These are phyloP conservation scores for Chaetomidium leptoderma DNA, from an alignment of 495 filamentous ascomycete genomes.

Conservation along the genomic window DNA sequence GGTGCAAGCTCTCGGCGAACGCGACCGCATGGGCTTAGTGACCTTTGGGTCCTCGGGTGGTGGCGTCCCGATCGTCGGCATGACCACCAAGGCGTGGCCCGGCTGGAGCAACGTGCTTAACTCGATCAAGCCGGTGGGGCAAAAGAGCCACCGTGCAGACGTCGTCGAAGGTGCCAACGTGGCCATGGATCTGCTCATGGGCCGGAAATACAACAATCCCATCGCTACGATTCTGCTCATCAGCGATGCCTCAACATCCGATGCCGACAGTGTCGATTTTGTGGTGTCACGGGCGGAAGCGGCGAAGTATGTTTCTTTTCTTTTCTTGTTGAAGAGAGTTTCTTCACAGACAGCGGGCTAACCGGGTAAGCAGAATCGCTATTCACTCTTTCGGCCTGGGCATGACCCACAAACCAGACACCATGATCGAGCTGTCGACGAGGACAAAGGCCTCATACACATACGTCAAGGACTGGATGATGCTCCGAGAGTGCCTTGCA, in stretches of 20 bases:
- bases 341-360: constrained; percentile 13
- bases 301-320: constrained; percentile 66
- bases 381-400: constrained; percentile 97
- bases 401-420: constrained; percentile 96
- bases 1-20: constrained; percentile 83
- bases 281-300: constrained; percentile 97
- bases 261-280: constrained; percentile 95
- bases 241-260: constrained; percentile 97
- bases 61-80: constrained; percentile 91
- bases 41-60: constrained; percentile 95
- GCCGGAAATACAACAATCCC: constrained; percentile 92
- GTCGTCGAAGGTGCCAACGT: constrained; percentile 98
- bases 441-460: constrained; percentile 96
- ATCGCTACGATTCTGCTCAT: constrained; percentile 95
- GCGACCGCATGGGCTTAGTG: constrained; percentile 94
- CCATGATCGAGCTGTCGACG: constrained; percentile 95
- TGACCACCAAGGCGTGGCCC: constrained; percentile 90
- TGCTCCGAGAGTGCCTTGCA: constrained; percentile 94
- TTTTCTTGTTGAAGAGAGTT: too few relatives aligned
- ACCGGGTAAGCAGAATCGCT: constrained; percentile 62
- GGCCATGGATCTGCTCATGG: constrained; percentile 98
- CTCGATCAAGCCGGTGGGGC: constrained; percentile 87
- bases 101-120: constrained; percentile 86
- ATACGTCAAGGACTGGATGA: constrained; percentile 99
- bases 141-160: constrained; percentile 94